These are phyloP conservation scores for Coprinopsis cinerea DNA, from an alignment of 768 basidiomycete genomes.

Conservation along the genomic window DNA sequence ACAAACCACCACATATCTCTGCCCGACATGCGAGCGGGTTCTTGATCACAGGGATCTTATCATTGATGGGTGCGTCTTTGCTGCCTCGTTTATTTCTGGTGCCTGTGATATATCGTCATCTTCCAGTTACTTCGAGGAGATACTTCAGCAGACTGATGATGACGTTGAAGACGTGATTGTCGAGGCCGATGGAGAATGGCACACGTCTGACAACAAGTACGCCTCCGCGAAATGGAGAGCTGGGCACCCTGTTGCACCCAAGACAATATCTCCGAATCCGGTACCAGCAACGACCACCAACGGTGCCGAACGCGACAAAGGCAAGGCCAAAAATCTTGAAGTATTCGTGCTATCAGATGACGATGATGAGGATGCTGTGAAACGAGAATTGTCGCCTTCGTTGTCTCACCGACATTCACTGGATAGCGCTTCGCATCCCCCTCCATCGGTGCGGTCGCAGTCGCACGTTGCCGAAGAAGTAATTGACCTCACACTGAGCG, in stretches of 20 bases:
- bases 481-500: constrained; percentile 79
- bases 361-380: constrained; percentile 71
- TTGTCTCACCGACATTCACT: constrained; percentile 34
- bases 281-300: constrained; percentile 24
- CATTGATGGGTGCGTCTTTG: constrained; percentile 69
- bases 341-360: constrained; percentile 67
- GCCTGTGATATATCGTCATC: background rate
- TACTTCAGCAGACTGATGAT: constrained; percentile 72
- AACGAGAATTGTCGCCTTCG: constrained; percentile 69
- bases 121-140: constrained; percentile 79
- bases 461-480: constrained; percentile 41
- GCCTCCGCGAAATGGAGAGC: constrained; percentile 70
- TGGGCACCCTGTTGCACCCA: constrained; percentile 34
- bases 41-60: constrained; percentile 79
- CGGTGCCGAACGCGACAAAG: constrained; percentile 22
- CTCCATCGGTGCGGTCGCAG: constrained; percentile 21
- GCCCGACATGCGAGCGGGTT: constrained; percentile 85
- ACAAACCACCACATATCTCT: constrained; percentile 92
- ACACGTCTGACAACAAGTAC: constrained; percentile 82
- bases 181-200: constrained; percentile 95
- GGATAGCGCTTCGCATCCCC: constrained; percentile 22
- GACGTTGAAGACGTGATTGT: constrained; percentile 88
- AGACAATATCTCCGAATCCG: constrained; percentile 25
- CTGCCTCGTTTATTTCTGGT: background rate
- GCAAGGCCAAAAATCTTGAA: constrained; percentile 39